Percentiles rank a stretch among this genome's conserved stretches.
Evolutionary conservation across 345 rosid genomes (phyloP).

Genomic region (Syzygium aromaticum): DNA sequence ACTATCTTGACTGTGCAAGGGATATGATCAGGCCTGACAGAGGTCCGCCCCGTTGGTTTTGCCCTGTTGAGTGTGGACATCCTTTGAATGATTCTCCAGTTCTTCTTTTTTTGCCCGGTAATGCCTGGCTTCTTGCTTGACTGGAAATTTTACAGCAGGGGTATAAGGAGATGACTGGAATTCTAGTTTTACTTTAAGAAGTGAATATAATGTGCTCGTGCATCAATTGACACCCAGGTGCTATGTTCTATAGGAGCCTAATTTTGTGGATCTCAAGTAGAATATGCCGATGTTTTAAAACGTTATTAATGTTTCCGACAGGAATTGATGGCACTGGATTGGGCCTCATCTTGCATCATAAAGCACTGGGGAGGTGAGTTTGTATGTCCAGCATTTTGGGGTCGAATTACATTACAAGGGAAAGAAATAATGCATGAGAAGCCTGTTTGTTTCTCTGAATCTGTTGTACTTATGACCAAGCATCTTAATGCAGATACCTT

Average conservation of each 20-base stretch:
- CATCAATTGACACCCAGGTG: background rate
- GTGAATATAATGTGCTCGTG: background rate
- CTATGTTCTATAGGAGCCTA: background rate
- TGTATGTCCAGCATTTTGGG: background rate
- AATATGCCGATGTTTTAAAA: background rate
- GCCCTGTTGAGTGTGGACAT: constrained; percentile 72
- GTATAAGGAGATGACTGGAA: background rate
- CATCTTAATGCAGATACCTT: background rate
- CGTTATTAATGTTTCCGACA: constrained; percentile 2
- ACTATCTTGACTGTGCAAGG: constrained; percentile 52
- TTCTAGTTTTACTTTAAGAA: background rate
- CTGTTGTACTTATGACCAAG: background rate
- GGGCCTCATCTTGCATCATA: constrained; percentile 79
- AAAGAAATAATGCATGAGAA: background rate
- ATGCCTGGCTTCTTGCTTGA: constrained; percentile 1
- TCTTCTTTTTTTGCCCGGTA: constrained; percentile 86
- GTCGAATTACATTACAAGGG: background rate
- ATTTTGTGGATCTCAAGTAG: background rate
- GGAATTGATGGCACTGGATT: constrained; percentile 80
- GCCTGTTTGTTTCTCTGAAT: background rate
- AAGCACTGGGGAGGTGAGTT: constrained; percentile 85
- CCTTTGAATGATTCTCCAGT: constrained; percentile 63
- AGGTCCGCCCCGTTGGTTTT: constrained; percentile 94
- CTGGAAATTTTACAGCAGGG: background rate
- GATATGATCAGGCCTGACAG: constrained; percentile 64